Conservation (phyloP, 768 basidiomycete species). For the Agaricus subrufescens region DNA sequence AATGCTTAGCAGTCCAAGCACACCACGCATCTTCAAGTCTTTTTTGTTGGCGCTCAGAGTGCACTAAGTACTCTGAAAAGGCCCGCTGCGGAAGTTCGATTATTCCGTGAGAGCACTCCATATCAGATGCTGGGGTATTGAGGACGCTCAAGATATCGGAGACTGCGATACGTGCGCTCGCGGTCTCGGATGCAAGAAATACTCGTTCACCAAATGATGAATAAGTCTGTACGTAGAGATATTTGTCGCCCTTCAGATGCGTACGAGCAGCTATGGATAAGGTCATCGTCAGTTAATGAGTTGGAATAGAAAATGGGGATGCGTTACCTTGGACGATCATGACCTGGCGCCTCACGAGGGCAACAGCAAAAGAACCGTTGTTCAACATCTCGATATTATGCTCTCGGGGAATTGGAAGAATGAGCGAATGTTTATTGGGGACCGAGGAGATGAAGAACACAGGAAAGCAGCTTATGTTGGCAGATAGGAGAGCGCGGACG, state of each 20-base stretch:
- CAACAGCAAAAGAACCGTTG: constrained; percentile 61
- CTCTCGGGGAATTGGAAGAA: not conserved
- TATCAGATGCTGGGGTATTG: constrained; percentile 18
- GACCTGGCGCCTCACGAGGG: constrained; percentile 63
- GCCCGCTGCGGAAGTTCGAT: constrained; percentile 60
- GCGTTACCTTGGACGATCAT: constrained; percentile 61
- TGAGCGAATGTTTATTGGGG: not conserved
- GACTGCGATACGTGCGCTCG: constrained; percentile 57
- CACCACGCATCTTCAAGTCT: constrained; percentile 58
- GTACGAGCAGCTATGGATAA: constrained; percentile 44
- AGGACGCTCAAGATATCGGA: constrained; percentile 59
- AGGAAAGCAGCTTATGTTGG: not conserved
- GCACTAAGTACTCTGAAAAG: constrained; percentile 52
- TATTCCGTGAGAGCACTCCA: constrained; percentile 34
- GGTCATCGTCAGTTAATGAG: not conserved
- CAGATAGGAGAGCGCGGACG: not conserved
- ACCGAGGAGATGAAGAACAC: not conserved
- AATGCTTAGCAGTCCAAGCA: constrained; percentile 32
- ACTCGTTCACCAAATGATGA: constrained; percentile 59
- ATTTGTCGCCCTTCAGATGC: constrained; percentile 50
- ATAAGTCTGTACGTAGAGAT: constrained; percentile 64
- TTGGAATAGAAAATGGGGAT: not conserved
- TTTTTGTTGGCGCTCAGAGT: constrained; percentile 47
- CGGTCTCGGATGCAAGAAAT: constrained; percentile 57
- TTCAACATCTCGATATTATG: constrained; percentile 31